Percentiles rank a stretch among this genome's conserved stretches.
Evolutionary conservation across 108 stramenopile species (phyloP).

Genomic region (Aureococcus anophagefferens): DNA sequence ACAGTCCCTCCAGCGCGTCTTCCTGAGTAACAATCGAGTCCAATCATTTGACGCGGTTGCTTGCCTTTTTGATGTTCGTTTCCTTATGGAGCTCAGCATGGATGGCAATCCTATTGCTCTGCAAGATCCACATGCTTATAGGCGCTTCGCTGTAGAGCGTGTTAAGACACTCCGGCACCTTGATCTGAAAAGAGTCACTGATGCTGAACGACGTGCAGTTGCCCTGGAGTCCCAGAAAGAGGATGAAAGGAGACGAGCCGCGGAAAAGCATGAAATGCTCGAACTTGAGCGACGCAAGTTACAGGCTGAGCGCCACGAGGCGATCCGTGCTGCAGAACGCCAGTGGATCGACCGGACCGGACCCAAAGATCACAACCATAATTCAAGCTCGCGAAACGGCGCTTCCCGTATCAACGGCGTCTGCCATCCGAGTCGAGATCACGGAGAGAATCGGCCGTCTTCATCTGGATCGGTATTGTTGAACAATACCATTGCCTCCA

Average conservation of each 20-base stretch:
- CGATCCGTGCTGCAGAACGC: neutral
- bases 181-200: slow-evolving; percentile 7
- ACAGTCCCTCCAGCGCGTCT: slow-evolving; percentile 34
- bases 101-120: slow-evolving; percentile 28
- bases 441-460: too few species aligned
- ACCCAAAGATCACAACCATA: too few species aligned
- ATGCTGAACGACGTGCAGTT: neutral
- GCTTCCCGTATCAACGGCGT: too few species aligned
- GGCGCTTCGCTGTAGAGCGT: neutral
- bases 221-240: neutral
- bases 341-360: neutral
- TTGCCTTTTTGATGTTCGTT: slow-evolving; percentile 10
- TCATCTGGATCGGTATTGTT: too few species aligned
- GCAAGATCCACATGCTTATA: neutral
- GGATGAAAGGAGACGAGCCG: neutral
- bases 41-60: neutral
- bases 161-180: slow-evolving; percentile 6
- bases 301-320: neutral
- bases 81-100: slow-evolving; percentile 35
- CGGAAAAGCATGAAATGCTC: neutral
- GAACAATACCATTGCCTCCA: too few species aligned
- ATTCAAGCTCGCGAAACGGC: too few species aligned
- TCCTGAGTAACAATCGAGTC: slow-evolving; percentile 39
- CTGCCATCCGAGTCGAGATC: too few species aligned
- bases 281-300: neutral